A percentile compares a stretch with the other conserved stretches of the same genome.
Conservation (phyloP, 83 land plant species). For the Thuja plicata region DNA sequence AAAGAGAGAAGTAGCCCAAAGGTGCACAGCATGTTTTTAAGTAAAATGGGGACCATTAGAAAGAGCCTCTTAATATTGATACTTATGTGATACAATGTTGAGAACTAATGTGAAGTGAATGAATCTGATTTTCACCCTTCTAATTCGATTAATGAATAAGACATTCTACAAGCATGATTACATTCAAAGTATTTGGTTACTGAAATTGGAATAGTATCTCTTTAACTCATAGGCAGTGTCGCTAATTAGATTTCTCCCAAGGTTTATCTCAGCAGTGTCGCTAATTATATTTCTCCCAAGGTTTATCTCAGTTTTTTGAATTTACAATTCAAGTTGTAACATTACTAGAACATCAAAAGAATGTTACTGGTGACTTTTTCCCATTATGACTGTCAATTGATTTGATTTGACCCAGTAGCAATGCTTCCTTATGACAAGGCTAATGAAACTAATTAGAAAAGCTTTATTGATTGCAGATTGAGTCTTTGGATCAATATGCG, state of each 20-base stretch:
- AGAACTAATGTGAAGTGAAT: constrained; percentile 1
- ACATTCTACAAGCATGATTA: background rate
- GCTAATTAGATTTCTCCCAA: background rate
- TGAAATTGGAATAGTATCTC: background rate
- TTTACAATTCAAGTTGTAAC: background rate
- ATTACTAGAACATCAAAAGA: background rate
- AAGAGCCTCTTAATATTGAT: background rate
- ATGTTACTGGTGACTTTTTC: background rate
- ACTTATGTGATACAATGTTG: background rate
- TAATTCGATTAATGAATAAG: background rate
- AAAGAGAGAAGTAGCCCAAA: too few relatives aligned
- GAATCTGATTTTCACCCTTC: background rate
- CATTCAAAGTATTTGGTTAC: background rate
- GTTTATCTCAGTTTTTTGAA: background rate
- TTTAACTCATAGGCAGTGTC: background rate
- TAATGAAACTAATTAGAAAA: background rate
- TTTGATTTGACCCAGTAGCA: background rate
- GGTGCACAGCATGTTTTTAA: too few relatives aligned
- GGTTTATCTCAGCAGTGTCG: background rate
- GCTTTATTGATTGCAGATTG: background rate
- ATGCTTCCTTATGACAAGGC: background rate
- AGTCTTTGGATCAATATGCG: background rate
- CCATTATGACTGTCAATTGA: background rate
- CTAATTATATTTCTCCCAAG: background rate
- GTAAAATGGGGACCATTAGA: too few relatives aligned